Evolutionary conservation across 78 protist species (phyloP).

Genomic region (Dictyostelium purpureum): DNA sequence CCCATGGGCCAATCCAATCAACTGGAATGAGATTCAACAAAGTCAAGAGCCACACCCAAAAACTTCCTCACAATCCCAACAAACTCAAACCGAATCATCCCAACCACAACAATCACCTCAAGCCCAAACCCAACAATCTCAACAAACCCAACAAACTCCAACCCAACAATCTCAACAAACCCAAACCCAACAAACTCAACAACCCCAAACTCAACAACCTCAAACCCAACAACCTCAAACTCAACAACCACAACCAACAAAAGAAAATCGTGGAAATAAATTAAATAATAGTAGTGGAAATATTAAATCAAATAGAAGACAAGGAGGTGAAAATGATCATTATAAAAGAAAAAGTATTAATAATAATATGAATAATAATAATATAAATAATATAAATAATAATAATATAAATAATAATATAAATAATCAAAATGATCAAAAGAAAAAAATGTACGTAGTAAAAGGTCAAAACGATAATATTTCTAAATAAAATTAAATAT

Average conservation of each 20-base stretch:
- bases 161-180: not conserved
- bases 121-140: not conserved
- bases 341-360: no score
- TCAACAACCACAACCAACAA: no score
- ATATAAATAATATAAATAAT: not conserved
- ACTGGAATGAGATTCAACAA: slow-evolving; percentile 53
- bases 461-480: not conserved
- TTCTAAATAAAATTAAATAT: not conserved
- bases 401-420: not conserved
- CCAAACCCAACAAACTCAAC: not conserved
- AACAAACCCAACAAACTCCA: not conserved
- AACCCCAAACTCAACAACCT: not conserved
- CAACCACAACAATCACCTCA: not conserved
- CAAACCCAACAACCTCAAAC: no score
- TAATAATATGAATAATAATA: no score
- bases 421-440: slow-evolving; percentile 1
- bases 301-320: no score
- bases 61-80: not conserved
- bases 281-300: no score
- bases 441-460: slow-evolving; percentile 1
- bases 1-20: no score
- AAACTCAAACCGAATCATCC: not conserved
- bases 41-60: no score
- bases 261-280: no score
- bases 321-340: no score